Percentiles rank a stretch among this genome's conserved stretches.
These are phyloP conservation scores for Magnaporthiopsis rhizophila DNA, from an alignment of 2,329 filamentous ascomycete species.

Conservation along the genomic window DNA sequence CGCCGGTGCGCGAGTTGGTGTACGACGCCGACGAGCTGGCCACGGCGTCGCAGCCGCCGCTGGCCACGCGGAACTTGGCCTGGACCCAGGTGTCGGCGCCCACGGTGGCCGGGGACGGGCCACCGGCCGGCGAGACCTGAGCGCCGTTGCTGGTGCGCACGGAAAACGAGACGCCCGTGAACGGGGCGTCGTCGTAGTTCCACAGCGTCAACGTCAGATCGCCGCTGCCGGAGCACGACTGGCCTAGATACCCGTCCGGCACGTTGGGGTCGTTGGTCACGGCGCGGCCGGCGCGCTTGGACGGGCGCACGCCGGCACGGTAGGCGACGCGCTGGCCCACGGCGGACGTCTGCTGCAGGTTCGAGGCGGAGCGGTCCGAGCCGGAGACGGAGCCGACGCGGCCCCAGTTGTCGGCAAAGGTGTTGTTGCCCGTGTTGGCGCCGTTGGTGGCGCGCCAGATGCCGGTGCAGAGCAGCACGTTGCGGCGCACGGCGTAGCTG, in stretches of 20 bases:
- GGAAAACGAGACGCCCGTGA: background rate
- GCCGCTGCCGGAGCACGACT: background rate
- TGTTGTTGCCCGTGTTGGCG: background rate
- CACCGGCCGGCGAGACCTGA: background rate
- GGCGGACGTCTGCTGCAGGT: background rate
- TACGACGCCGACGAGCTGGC: background rate
- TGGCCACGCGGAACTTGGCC: background rate
- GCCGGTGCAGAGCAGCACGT: background rate
- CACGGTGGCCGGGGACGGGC: background rate
- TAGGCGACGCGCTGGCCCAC: slow-evolving; percentile 5
- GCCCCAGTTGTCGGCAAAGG: background rate
- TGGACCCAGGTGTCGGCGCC: background rate
- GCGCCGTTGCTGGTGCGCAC: background rate
- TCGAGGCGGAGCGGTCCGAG: background rate
- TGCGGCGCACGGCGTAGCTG: slow-evolving; percentile 1
- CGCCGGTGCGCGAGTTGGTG: background rate
- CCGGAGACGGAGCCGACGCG: background rate
- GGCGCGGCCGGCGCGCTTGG: slow-evolving; percentile 3
- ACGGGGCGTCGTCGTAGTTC: background rate
- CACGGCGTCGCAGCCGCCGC: background rate
- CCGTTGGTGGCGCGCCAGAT: background rate
- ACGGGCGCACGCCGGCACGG: slow-evolving; percentile 8
- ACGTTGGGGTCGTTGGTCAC: slow-evolving; percentile 6
- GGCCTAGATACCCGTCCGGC: slow-evolving; percentile 2
- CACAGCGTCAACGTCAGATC: background rate